Evolutionary conservation across 208 protist genomes (phyloP).

Genomic region (Wallacemonas sp.): DNA sequence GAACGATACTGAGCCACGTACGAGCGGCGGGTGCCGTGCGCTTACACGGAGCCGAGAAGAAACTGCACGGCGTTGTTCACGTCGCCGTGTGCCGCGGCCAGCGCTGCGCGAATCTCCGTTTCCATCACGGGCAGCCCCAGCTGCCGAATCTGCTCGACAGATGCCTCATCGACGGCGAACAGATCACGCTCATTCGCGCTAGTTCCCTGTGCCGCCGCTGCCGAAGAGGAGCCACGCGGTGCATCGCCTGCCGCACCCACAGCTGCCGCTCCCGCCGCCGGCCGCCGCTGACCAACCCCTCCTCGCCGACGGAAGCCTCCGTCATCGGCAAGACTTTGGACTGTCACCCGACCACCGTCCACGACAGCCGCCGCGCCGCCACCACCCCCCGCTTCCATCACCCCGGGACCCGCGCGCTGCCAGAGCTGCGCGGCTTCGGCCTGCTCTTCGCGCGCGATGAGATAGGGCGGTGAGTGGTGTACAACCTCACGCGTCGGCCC

Average conservation of each 20-base stretch:
- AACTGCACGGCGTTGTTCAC: slow-evolving; percentile 55
- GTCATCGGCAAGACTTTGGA: slow-evolving; percentile 37
- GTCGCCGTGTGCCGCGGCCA: slow-evolving; percentile 41
- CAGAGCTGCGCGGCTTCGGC: background rate
- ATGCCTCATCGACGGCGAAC: slow-evolving; percentile 17
- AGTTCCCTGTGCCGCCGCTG: too few species aligned
- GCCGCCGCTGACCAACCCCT: slow-evolving; percentile 15
- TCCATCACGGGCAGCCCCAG: slow-evolving; percentile 43
- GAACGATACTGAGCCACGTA: too few species aligned
- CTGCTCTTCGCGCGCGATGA: slow-evolving; percentile 4
- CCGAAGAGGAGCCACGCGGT: too few species aligned
- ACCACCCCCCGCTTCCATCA: slow-evolving; percentile 3
- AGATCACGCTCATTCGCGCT: too few species aligned
- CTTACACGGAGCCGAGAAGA: slow-evolving; percentile 28
- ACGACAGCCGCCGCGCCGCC: background rate
- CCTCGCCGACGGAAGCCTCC: slow-evolving; percentile 6
- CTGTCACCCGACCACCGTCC: slow-evolving; percentile 40
- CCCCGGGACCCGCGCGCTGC: background rate
- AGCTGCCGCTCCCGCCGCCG: background rate
- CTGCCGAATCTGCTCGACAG: slow-evolving; percentile 39
- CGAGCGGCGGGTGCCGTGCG: too few species aligned
- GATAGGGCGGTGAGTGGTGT: slow-evolving; percentile 13
- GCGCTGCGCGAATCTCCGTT: slow-evolving; percentile 36
- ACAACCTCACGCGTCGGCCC: background rate
- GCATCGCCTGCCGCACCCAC: background rate